Conservation (phyloP, 2,329 filamentous ascomycete species). For the Hypoxylon sp. region DNA sequence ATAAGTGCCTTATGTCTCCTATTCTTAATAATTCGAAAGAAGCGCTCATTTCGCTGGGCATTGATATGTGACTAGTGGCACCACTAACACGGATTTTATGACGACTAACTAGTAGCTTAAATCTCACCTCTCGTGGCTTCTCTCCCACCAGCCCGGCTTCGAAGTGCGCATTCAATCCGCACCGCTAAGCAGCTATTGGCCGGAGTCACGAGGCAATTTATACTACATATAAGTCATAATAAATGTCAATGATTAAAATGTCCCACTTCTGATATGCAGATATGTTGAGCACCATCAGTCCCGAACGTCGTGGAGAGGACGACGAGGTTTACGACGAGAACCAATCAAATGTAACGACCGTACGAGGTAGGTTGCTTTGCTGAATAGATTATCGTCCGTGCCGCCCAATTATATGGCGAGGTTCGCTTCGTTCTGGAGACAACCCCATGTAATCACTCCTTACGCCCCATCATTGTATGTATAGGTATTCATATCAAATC, state of each 20-base stretch:
- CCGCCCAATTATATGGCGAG: background rate
- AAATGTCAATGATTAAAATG: background rate
- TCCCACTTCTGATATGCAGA: background rate
- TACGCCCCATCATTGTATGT: background rate
- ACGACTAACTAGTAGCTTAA: background rate
- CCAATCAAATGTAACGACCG: background rate
- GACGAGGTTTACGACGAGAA: background rate
- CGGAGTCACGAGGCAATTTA: background rate
- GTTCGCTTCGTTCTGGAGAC: background rate
- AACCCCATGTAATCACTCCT: background rate
- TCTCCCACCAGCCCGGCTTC: background rate
- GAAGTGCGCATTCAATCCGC: background rate
- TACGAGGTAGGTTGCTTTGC: constrained; percentile 3
- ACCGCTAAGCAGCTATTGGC: background rate
- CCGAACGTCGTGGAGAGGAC: background rate
- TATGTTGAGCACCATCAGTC: background rate
- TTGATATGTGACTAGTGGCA: background rate
- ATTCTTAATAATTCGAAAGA: too few species aligned
- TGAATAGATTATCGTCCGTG: background rate
- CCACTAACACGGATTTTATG: too few species aligned
- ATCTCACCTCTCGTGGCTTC: background rate
- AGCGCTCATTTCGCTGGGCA: background rate
- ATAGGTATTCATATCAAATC: background rate
- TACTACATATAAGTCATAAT: background rate
- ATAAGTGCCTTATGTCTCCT: too few species aligned